A percentile compares a stretch with the other conserved stretches of the same genome.
Evolutionary conservation across 306 rosid genomes (phyloP).

Genomic region (Malus sieversii): DNA sequence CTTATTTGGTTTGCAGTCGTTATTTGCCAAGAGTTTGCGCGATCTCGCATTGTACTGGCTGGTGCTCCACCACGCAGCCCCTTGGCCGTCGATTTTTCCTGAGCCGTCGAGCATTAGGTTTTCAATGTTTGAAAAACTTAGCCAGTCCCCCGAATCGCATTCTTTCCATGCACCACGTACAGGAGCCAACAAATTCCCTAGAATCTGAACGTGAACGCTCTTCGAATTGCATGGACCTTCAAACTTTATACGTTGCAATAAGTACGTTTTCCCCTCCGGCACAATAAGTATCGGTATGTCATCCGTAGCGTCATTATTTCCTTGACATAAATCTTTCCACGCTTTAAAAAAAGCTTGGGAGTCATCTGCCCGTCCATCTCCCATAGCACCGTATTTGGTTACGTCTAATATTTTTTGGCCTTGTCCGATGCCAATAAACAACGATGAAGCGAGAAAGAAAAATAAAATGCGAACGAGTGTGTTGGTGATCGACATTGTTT

Average conservation of each 20-base stretch:
- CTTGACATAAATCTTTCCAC: constrained; percentile 27
- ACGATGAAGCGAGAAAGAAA: neutral
- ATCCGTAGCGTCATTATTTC: neutral
- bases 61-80: neutral
- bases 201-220: neutral
- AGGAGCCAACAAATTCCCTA: neutral
- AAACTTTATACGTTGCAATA: neutral
- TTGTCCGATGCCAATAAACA: neutral
- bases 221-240: constrained; percentile 28
- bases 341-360: constrained; percentile 26
- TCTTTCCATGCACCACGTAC: neutral
- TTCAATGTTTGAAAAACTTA: neutral
- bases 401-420: neutral
- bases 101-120: neutral
- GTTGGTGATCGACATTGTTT: neutral
- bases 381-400: neutral
- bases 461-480: neutral
- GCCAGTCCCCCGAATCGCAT: neutral
- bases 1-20: neutral
- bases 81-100: neutral
- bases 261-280: neutral
- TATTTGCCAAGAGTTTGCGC: neutral
- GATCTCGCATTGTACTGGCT: neutral
- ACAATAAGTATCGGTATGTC: constrained; percentile 1
- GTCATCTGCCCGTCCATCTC: neutral